Base-by-base conservation (phyloP, 495 filamentous ascomycete species). In the Xylaria flabelliformis region DNA sequence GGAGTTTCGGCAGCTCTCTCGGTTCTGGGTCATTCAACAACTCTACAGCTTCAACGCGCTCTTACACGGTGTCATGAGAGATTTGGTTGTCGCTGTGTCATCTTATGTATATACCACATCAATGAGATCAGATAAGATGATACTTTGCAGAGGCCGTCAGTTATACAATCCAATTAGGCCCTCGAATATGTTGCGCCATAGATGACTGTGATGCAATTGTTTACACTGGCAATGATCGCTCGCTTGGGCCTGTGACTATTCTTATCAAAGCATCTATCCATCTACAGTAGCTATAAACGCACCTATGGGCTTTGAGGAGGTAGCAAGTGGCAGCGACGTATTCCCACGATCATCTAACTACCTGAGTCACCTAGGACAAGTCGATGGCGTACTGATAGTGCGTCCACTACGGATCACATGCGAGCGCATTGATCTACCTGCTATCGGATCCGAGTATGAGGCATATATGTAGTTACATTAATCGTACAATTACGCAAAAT, bases 31-130 rank as follows among this genome's bases (percentile, higher is more conserved):
- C 29, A 71, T 71, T 71, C 69, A 71, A 71, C 69, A 71, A 71
- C 69, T 71, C 59, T 71, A 59, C 36, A 55, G 69, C 69, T 71
- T 71, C 69, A 71, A 71, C 69, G 61, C 69, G 61, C 58, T 64
- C 59, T 64, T 44, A n/a, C 42, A 70, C 21, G 19, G 39, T 48
- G n/a, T 39, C 19, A 41, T 50, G 41, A 39, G 36, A 44, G 26
- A 41, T 24, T 26, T 56, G n/a, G 15, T 55, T 42, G 42, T 63
- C 41, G 29, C 26, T 46, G 42, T 55, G 56, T 56, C 32, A 41
- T 26, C 51, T 63, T 50, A 9, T 70, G 68, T 64, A 70, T 63
- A 70, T 63, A 70, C 56, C 56, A 53, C 13, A 53, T 26, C 26
- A 63, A 7, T 3, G 10, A 56, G 21, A 56, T 56, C 13, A 56